Base-by-base conservation (phyloP, 1,284 basidiomycete species). In the Pyrrhoderma lamaoense region DNA sequence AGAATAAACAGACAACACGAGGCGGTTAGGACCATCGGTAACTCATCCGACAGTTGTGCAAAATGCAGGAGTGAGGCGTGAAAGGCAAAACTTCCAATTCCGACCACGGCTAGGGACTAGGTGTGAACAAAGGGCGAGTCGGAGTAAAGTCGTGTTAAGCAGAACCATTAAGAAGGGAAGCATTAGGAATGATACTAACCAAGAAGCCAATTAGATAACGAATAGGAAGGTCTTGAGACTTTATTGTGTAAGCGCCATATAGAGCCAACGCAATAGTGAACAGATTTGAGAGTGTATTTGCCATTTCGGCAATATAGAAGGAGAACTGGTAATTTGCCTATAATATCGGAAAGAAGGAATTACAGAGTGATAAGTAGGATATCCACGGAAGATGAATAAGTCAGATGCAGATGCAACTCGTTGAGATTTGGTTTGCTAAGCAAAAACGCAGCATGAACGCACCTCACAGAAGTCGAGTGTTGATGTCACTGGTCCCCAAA, bases 381-480 rank as follows among this genome's bases (percentile, higher is more conserved):
- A n/a, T 31, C 11, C 11, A 11, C 42, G 42, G 25, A 14, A 37
- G 23, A 31, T 23, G 38, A 44, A 43, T 9, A 54, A 42, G 48
- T 11, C 34, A 42, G 38, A 11, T 37, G 35, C 11, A 16, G 9
- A 16, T 40, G 38, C 14, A 22, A 31, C n/a, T 40, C n/a, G n/a
- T 40, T 22, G 38, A 40, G 38, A 18, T 22, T 14, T 40, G n/a
- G n/a, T 22, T 18, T 16, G 14, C 14, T 40, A 40, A 40, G 5
- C n/a, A 16, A n/a, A 18, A 18, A 8, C 5, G 21, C 5, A 40
- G 38, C 49, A 37, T n/a, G 22, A 13, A 25, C 68, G 48, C 55
- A 80, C 81, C 71, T 84, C 81, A 58, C 82, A 85, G 80, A 81
- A 85, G 61, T 84, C 82, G 21, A 84, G 63, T 1, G 81, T 84